These are phyloP conservation scores for Malus hybrid DNA, from an alignment of 331 rosid species.

Conservation along the genomic window DNA sequence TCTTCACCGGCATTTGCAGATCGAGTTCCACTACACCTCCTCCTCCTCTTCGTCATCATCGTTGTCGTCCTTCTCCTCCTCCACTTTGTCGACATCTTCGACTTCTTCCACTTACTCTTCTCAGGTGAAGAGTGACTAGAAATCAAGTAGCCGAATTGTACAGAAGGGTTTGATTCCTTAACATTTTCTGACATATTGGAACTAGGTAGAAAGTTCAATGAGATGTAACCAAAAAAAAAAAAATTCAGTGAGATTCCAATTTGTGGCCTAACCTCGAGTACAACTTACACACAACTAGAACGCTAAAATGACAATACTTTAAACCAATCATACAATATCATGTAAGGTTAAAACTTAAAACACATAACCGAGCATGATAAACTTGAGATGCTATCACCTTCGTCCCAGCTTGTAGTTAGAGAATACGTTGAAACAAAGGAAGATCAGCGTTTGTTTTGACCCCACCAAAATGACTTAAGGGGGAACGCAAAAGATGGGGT, in stretches of 20 bases:
- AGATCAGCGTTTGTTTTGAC: conserved; percentile 7
- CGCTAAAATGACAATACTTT: no score
- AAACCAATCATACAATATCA: no score
- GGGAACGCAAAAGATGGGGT: not conserved
- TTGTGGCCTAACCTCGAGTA: not conserved
- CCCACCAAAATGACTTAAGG: conserved; percentile 6
- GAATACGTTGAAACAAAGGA: conserved; percentile 2
- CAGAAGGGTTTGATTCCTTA: not conserved
- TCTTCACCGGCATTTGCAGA: conserved; percentile 52
- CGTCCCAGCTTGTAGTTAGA: not conserved
- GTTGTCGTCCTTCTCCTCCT: not conserved
- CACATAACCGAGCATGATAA: no score
- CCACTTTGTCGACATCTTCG: conserved; percentile 4
- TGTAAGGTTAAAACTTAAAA: no score
- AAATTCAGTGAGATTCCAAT: not conserved
- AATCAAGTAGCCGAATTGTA: conserved; percentile 9
- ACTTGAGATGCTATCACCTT: no score
- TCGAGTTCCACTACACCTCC: conserved; percentile 59
- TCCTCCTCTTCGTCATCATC: not conserved
- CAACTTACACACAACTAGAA: no score
- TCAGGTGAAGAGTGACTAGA: conserved; percentile 6
- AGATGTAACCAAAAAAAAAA: not conserved
- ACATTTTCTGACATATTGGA: not conserved
- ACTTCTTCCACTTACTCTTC: conserved; percentile 22
- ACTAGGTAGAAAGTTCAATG: not conserved